phyloP scores from a whole-genome alignment of 78 protist genomes.

The Dictyostelium purpureum region DNA sequence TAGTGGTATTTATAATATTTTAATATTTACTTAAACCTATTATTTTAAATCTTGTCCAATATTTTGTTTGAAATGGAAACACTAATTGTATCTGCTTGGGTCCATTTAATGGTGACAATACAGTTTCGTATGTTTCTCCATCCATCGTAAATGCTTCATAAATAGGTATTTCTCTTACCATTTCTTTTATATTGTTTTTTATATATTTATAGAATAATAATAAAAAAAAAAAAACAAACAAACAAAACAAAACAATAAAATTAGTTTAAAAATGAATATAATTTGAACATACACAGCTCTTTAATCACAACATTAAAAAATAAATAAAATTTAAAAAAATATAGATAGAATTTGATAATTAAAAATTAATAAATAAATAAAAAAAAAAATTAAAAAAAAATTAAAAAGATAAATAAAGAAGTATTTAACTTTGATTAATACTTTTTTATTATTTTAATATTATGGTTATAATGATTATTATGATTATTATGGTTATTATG shows the following conservation, averaged over 20 bases:
- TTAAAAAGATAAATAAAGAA: too few relatives aligned
- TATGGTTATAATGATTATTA: too few relatives aligned
- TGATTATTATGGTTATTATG: too few relatives aligned
- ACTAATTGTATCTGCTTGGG: background rate
- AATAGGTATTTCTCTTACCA: background rate
- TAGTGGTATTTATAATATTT: background rate
- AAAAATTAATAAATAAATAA: too few relatives aligned
- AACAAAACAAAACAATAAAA: background rate
- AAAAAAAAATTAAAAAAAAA: too few relatives aligned
- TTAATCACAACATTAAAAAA: too few relatives aligned
- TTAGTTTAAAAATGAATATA: background rate
- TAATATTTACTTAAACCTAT: background rate
- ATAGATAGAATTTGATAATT: too few relatives aligned
- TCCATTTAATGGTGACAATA: background rate
- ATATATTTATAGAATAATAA: background rate
- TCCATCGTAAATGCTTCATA: background rate
- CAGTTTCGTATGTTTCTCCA: constrained; percentile 28
- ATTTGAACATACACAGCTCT: background rate
- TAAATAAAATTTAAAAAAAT: too few relatives aligned
- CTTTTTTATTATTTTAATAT: too few relatives aligned
- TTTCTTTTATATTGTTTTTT: background rate
- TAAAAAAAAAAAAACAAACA: background rate
- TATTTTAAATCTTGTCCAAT: constrained; percentile 14
- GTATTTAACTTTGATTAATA: too few relatives aligned
- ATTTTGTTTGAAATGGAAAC: constrained; percentile 15